Evolutionary conservation across 129 eudicot species (phyloP), one percentile per base, ranked within the genome.

Genomic region (Flaveria brownii): DNA sequence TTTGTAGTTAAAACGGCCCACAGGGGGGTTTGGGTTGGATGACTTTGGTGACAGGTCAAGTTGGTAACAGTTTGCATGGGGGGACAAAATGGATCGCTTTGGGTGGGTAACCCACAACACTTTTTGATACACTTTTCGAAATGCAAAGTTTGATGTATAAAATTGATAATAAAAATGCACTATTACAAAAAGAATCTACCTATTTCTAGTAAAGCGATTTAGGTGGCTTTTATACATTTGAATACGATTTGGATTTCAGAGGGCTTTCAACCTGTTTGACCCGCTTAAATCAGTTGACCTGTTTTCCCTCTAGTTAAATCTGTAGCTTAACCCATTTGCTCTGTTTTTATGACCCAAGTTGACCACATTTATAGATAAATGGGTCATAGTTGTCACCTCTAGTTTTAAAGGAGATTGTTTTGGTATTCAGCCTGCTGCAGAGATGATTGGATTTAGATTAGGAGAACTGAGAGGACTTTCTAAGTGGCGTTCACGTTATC

Each of bases 401-500:
- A 60, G 16, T 59, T 46, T 63, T 12, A 39, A 41, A 45, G 17
- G 25, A 72, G 30, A 70, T 39, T 57, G 17, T 36, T 56, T 70
- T 68, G 74, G 42, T 82, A 65, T 52, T 66, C 88, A 95, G 99
- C 99, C 99, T 77, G 97, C 99, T 79, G 94, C 92, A 81, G 99
- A 95, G 85, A 91, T 91, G 28, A 86, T 95, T 87, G 94, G 82
- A 82, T 95, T 95, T 64, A 81, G 97, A 83, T 81, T 95, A 86
- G 99, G 99, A 72, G 99, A 91, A 79, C 81, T 95, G 55, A 86
- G 94, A 83, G 99, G 97, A 47, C 97, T 95, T 86, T 89, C 97
- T 57, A 95, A 82, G 73, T 95, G 99, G 99, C 97, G 94, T 28
- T 88, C 96, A 80, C 96, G 96, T 73, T 95, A 70, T 80, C 79